Conservation (phyloP, 345 rosid genomes). For the Arabidopsis suecica region DNA sequence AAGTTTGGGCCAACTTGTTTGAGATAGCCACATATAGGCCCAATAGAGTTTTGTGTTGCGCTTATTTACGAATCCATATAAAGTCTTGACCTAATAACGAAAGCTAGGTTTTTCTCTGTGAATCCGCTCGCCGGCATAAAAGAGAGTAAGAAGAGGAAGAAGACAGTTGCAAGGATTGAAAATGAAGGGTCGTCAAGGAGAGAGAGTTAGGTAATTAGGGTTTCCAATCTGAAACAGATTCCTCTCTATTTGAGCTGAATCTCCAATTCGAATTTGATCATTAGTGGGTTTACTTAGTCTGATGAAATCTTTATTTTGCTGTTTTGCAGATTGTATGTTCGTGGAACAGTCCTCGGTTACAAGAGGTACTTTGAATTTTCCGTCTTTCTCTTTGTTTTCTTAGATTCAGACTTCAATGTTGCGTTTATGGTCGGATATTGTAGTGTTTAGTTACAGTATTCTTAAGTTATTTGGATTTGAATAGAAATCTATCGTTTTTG, state of each 20-base stretch:
- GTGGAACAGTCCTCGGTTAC: conserved; percentile 88
- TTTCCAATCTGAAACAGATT: not conserved
- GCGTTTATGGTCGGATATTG: conserved; percentile 2
- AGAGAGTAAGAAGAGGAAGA: conserved; percentile 31
- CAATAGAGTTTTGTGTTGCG: conserved; percentile 1
- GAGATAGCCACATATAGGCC: not conserved
- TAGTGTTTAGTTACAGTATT: not conserved
- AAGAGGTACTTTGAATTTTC: conserved; percentile 58
- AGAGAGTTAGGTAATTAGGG: conserved; percentile 72
- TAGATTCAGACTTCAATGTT: not conserved
- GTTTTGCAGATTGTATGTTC: conserved; percentile 73
- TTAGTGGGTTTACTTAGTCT: not conserved
- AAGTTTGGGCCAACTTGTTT: not conserved
- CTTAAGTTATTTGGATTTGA: not conserved
- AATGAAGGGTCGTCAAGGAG: conserved; percentile 97
- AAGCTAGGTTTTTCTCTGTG: conserved; percentile 29
- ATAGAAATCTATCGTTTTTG: not conserved
- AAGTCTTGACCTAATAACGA: conserved; percentile 14
- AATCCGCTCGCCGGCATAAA: conserved; percentile 40
- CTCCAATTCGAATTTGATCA: not conserved
- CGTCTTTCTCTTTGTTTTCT: not conserved
- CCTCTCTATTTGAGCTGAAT: not conserved
- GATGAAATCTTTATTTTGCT: not conserved
- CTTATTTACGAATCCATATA: too few species aligned
- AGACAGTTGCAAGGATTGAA: conserved; percentile 36